phyloP scores from a whole-genome alignment of 257 asterid species.

The Gentiana macrophylla region DNA sequence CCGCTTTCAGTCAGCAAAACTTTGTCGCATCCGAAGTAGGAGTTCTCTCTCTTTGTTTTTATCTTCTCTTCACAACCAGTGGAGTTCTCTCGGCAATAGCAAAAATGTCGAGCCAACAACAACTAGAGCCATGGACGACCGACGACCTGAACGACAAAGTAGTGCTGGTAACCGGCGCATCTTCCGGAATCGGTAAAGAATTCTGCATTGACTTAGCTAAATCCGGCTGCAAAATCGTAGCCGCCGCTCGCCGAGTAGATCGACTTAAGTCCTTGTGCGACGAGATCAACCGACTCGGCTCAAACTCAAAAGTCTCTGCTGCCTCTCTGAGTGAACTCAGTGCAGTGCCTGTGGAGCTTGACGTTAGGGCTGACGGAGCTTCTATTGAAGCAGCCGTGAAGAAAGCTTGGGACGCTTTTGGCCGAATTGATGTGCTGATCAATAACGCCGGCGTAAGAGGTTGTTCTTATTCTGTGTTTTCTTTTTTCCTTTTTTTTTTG shows the following conservation, averaged over 20 bases:
- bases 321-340: not conserved
- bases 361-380: slow-evolving; percentile 24
- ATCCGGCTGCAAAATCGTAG: slow-evolving; percentile 38
- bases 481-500: no score
- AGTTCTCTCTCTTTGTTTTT: no score
- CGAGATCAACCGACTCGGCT: slow-evolving; percentile 18
- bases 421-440: slow-evolving; percentile 34
- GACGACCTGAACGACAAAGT: slow-evolving; percentile 5
- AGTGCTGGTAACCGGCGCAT: slow-evolving; percentile 49
- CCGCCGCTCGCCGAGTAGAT: slow-evolving; percentile 42
- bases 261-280: slow-evolving; percentile 30
- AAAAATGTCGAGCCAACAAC: no score
- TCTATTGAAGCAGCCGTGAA: slow-evolving; percentile 23
- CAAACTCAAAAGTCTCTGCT: no score
- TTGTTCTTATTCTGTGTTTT: not conserved
- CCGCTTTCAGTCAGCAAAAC: no score
- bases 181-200: slow-evolving; percentile 18
- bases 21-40: no score
- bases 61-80: no score
- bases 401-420: slow-evolving; percentile 49
- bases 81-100: no score
- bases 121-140: no score
- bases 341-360: slow-evolving; percentile 43
- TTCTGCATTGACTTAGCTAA: slow-evolving; percentile 34
- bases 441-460: slow-evolving; percentile 55